Conservation (phyloP, 768 basidiomycete genomes). For the Lyophyllum decastes region DNA sequence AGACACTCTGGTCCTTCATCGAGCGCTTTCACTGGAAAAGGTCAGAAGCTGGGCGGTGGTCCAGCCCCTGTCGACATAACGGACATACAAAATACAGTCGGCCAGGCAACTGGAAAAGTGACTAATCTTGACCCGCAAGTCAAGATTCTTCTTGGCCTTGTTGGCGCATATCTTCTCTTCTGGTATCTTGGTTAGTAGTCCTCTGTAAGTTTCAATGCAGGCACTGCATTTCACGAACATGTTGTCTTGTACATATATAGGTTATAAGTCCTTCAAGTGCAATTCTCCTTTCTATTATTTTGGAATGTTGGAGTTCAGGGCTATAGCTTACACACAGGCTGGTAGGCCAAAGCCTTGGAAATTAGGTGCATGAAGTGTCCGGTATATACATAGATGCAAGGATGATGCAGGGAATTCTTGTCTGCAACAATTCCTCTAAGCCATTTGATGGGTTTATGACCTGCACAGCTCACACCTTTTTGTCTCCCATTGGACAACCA, state of each 20-base stretch:
- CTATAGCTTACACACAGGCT: no score
- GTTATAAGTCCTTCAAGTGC: neutral
- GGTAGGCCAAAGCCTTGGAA: no score
- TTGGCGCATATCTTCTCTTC: slow-evolving; percentile 65
- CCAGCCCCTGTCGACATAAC: slow-evolving; percentile 35
- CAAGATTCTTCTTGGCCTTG: slow-evolving; percentile 61
- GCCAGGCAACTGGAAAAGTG: slow-evolving; percentile 36
- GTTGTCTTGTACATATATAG: neutral
- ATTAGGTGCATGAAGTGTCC: no score
- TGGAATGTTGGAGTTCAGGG: no score
- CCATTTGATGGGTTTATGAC: no score
- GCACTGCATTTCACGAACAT: neutral
- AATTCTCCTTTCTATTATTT: no score
- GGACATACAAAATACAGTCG: slow-evolving; percentile 32
- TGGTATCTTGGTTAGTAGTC: slow-evolving; percentile 43
- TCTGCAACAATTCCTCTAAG: no score
- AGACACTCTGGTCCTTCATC: slow-evolving; percentile 47
- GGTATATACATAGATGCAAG: no score
- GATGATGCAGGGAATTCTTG: no score
- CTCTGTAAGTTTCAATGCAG: neutral
- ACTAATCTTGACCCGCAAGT: slow-evolving; percentile 65
- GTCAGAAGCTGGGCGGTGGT: slow-evolving; percentile 68
- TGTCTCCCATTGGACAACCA: no score
- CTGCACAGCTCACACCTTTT: no score
- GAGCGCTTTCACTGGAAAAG: slow-evolving; percentile 66